Base-by-base conservation (phyloP, 2,329 filamentous ascomycete genomes). In the Penicillium rolfsii region DNA sequence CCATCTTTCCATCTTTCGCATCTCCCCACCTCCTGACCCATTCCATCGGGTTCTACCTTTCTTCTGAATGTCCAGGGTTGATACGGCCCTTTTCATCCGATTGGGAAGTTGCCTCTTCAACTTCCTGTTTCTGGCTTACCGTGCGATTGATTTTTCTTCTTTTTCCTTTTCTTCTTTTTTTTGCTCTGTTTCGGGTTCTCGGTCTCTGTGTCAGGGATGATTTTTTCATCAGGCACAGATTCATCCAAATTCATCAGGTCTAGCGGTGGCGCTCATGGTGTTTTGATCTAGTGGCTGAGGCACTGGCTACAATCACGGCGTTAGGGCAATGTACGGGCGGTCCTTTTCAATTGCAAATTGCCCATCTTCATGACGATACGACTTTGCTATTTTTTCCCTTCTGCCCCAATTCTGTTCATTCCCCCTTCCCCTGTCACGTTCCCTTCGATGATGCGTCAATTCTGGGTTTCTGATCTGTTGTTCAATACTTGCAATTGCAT, bases 181-280 rank as follows among this genome's bases (percentile, higher is more conserved):
- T 52, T 40, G 54, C 59, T 59, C 52, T 50, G 40, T 24, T 40
- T 8, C 40, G n/a, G 52, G 60, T 55, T 56, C 57, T 53, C 35
- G 26, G 33, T n/a, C 33, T 40, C 36, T 53, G 16, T 40, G 28
- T 24, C 8, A 19, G 33, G 19, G 36, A 26, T 11, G 30, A 19
- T 28, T 28, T 54, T 38, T 54, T 41, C 61, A 40, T 62, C 54
- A 53, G 59, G 54, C 58, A 45, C 57, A 57, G 28, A 52, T 61
- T 64, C 24, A 56, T 50, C 22, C 59, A 52, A 43, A 50, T 65
- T 66, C 62, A 64, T 59, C 62, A 56, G 62, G 67, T 70, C 60
- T 64, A 74, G 70, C 72, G 64, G 62, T 60, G 73, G 73, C 72
- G 73, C 72, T 71, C 59, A 69, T 69, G 72, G 71, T 71, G 65